phyloP scores from a whole-genome alignment of 1,284 basidiomycete genomes.

The Ustilago sp. region DNA sequence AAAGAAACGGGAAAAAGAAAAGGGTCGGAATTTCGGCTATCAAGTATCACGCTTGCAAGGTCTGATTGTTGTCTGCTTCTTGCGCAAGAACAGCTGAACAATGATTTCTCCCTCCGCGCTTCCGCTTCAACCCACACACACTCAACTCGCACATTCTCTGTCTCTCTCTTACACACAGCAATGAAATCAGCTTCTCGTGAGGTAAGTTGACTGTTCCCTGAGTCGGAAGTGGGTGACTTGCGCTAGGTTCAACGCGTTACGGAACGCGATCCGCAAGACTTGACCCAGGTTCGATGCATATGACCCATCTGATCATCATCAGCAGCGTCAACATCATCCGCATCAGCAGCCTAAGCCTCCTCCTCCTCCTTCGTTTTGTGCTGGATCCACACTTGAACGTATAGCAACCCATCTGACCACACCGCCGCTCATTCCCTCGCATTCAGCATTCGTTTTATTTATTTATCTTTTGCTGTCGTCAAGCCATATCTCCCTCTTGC shows the following conservation, averaged over 20 bases:
- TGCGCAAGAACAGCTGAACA: slow-evolving; percentile 1
- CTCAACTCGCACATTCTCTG: too few species aligned
- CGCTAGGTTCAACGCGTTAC: background rate
- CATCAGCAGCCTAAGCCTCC: background rate
- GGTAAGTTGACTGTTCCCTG: background rate
- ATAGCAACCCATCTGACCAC: slow-evolving; percentile 16
- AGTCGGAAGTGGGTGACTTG: background rate
- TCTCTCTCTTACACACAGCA: background rate
- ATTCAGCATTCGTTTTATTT: background rate
- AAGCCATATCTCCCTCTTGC: background rate
- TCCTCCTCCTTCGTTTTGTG: background rate
- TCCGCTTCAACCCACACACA: background rate
- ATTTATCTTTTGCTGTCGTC: too few species aligned
- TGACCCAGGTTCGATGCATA: slow-evolving; percentile 16
- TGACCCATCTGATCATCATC: slow-evolving; percentile 10
- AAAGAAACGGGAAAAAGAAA: background rate
- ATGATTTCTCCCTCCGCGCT: background rate
- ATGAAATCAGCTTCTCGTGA: background rate
- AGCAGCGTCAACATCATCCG: background rate
- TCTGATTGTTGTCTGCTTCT: background rate
- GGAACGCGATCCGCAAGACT: slow-evolving; percentile 16
- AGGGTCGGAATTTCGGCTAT: background rate
- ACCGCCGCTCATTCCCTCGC: slow-evolving; percentile 36
- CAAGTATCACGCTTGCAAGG: slow-evolving; percentile 5
- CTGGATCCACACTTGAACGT: slow-evolving; percentile 22